Evolutionary conservation across 129 eudicot species (phyloP).

Genomic region (Scalesia atractyloides): DNA sequence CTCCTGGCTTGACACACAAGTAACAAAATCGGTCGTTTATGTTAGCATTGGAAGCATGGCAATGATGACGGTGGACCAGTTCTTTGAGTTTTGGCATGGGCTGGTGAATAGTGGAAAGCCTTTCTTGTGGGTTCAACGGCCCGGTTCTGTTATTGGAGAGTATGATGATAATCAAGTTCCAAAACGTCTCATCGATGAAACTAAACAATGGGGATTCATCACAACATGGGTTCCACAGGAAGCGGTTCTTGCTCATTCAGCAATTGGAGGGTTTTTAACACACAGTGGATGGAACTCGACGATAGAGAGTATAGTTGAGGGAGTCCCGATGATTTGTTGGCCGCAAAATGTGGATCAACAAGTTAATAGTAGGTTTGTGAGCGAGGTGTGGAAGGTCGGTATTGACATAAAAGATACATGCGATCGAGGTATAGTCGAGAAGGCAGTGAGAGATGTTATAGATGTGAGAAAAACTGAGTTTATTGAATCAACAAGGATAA

Average conservation of each 20-base stretch:
- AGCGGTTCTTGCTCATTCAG: conserved; percentile 16
- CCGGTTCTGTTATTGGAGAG: conserved; percentile 22
- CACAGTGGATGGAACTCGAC: conserved; percentile 33
- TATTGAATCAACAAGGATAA: neutral
- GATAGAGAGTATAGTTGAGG: conserved; percentile 21
- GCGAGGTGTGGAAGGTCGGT: conserved; percentile 28
- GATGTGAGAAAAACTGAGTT: conserved; percentile 11
- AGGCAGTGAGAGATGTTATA: conserved; percentile 22
- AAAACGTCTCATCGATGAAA: conserved; percentile 1
- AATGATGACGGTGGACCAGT: conserved; percentile 18
- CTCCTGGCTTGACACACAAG: conserved; percentile 24
- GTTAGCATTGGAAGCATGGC: conserved; percentile 33
- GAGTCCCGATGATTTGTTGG: conserved; percentile 32
- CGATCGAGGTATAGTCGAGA: conserved; percentile 22
- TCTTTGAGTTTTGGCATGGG: conserved; percentile 32
- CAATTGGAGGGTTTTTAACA: conserved; percentile 24
- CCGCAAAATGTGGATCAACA: conserved; percentile 27
- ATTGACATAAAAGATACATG: conserved; percentile 30
- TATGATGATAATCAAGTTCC: conserved; percentile 8
- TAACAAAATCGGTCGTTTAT: conserved; percentile 13
- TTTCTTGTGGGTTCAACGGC: conserved; percentile 30
- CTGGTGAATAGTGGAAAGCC: conserved; percentile 24
- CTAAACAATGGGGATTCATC: conserved; percentile 13
- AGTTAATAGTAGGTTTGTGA: conserved; percentile 27
- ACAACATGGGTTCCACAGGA: conserved; percentile 29